A percentile compares a stretch with the other conserved stretches of the same genome.
These are phyloP conservation scores for Trypanosoma melophagium DNA, from an alignment of 208 protist species.

Conservation along the genomic window DNA sequence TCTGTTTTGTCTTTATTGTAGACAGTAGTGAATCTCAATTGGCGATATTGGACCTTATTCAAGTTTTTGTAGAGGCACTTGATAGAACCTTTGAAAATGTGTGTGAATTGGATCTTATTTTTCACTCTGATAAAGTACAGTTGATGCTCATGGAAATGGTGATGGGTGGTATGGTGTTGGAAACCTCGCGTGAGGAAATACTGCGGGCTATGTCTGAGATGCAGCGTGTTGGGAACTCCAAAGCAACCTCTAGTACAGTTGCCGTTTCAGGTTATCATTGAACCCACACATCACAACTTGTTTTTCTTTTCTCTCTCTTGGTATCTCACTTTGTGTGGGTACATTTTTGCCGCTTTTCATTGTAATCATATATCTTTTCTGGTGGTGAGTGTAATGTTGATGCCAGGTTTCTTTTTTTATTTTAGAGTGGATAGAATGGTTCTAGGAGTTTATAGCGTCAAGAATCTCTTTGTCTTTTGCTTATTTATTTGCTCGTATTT, in stretches of 20 bases:
- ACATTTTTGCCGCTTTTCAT: too few species aligned
- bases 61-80: slow-evolving; percentile 97
- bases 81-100: slow-evolving; percentile 98
- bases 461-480: too few species aligned
- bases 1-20: slow-evolving; percentile 98
- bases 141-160: slow-evolving; percentile 97
- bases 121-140: slow-evolving; percentile 97
- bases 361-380: too few species aligned
- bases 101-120: slow-evolving; percentile 99
- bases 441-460: too few species aligned
- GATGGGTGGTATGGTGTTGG: slow-evolving; percentile 96
- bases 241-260: not conserved
- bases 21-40: slow-evolving; percentile 97
- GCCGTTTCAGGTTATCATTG: slow-evolving; percentile 29
- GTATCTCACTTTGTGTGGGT: too few species aligned
- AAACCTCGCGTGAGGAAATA: slow-evolving; percentile 94
- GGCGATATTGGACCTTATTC: slow-evolving; percentile 97
- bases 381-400: too few species aligned
- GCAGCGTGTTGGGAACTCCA: slow-evolving; percentile 31
- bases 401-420: too few species aligned
- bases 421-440: too few species aligned
- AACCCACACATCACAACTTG: not conserved
- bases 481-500: too few species aligned
- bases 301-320: too few species aligned
- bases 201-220: slow-evolving; percentile 69